Evolutionary conservation across 1,284 basidiomycete genomes (phyloP), one percentile per base, ranked within the genome.

Genomic region (Apiotrichum sp.): DNA sequence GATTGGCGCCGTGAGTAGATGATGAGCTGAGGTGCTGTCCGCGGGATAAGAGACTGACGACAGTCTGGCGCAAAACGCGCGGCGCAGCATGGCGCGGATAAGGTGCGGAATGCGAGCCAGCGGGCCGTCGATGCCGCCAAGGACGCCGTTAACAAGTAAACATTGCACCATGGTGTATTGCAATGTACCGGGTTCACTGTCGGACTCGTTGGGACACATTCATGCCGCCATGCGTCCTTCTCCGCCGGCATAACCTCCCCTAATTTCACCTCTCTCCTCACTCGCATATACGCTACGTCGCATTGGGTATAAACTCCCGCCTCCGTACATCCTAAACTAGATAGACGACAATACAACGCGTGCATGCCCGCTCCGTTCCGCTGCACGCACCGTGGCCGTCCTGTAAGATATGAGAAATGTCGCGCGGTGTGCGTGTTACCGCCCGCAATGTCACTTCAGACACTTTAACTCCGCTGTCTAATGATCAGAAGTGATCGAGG

Each of bases 1-100:
- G 89, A 71, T 75, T 9, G 69, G 71, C 8, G 66, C 66, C 58
- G 72, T 74, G 62, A 67, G 72, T 42, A 14, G 16, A 9, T 36
- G 10, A 14, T 8, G 36, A 38, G 36, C 47, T 29, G 29, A 29
- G 29, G 11, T 22, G 16, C 6, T 4, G 35, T 13, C 47, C 13
- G 36, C 13, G 9, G 5, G 13, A 2, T 8, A 29, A 3, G 29
- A 29, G 29, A 39, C 59, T 61, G 43, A 58, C 51, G 7, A 11
- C 52, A 61, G 59, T 31, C 56, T n/a, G 60, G 60, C 29, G 49
- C 52, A 14, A 51, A 52, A 49, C 56, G 60, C 34, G 60, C 56
- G 0, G 57, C 56, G 3, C 48, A 61, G 40, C 56, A 56, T 34
- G 60, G 56, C 46, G 48, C 48, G 11, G 58, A 47, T 32, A 41